Evolutionary conservation across 257 asterid genomes (phyloP), one percentile per base, ranked within the genome.

Genomic region (Scutellaria minor): DNA sequence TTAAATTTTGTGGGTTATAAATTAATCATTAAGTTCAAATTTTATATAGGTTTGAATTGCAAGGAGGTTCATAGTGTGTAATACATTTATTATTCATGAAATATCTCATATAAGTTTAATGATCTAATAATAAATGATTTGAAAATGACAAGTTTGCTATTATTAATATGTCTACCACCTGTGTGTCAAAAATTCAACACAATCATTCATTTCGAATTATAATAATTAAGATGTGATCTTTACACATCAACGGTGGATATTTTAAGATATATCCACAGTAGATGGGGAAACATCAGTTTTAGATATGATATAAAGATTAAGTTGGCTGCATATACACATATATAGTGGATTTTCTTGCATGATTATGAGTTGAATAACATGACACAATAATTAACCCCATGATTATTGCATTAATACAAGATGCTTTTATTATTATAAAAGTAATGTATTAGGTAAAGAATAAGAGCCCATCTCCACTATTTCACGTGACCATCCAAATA

Each of bases 361-460:
- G 67, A 79, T 68, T 71, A 73, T 75, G 10, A 76, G 65, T 72
- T 70, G 76, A 74, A 57, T 31, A 50, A 72, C 75, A 74, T 64
- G 75, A 72, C 35, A 56, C 66, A 78, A 75, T 83, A 70, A 85
- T 81, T 77, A 74, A 65, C 9, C 51, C 44, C 80, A 75, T 76
- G 81, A 77, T 70, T 77, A 70, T 70, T 74, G 69, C 37, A 37
- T 45, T 68, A 59, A 68, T 53, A 47, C 15, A 53, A 68, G 80
- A 55, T 75, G 72, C 60, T 76, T 51, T 76, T 31, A 27, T 61
- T 40, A 68, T 75, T 14, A 2, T 31, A 50, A 18, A 18, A 56
- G 24, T 12, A 51, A 31, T 8, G 55, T 47, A 64, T 69, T 64
- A 74, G 83, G 74, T 78, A 15, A 31, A 46, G 40, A 61, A 68